Conservation (phyloP, 345 rosid species). For the Hibiscus trionum region DNA sequence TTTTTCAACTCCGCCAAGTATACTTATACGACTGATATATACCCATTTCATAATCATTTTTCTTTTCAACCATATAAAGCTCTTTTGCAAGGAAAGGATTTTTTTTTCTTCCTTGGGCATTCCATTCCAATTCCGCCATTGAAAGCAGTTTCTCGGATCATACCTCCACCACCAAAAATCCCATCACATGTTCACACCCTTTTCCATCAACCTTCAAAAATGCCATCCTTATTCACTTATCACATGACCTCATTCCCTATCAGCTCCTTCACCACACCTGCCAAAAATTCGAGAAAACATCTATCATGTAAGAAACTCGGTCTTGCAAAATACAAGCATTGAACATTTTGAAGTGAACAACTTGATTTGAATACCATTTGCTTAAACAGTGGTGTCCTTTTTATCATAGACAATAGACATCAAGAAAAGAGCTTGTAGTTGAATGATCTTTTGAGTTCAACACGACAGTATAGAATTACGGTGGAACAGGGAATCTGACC, state of each 20-base stretch:
- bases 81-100: background rate
- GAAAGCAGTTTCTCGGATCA: background rate
- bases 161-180: background rate
- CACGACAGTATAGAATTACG: background rate
- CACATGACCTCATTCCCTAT: constrained; percentile 2
- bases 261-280: background rate
- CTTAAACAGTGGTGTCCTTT: background rate
- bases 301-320: background rate
- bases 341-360: background rate
- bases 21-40: background rate
- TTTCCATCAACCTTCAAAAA: constrained; percentile 6
- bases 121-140: background rate
- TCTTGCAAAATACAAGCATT: background rate
- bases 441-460: background rate
- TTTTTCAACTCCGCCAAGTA: background rate
- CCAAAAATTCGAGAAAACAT: background rate
- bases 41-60: background rate
- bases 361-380: background rate
- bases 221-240: background rate
- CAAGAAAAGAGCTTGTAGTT: background rate
- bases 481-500: background rate
- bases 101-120: background rate
- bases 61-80: background rate
- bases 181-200: background rate
- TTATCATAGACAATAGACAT: background rate